Percentiles rank a stretch among this genome's conserved stretches.
Evolutionary conservation across 306 rosid species (phyloP).

Genomic region (Castanea mollissima): DNA sequence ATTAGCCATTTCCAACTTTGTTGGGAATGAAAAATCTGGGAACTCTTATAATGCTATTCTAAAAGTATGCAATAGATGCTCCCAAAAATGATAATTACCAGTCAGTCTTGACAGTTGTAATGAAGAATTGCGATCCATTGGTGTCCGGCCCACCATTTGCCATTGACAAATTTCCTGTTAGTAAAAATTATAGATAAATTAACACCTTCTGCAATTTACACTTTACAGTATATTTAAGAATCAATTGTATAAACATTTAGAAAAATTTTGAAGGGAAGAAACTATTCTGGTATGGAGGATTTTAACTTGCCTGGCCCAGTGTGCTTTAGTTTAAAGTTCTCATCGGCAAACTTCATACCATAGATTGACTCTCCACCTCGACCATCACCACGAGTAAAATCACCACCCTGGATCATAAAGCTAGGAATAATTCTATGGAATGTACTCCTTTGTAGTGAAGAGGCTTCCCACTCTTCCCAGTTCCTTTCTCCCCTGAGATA

Average conservation of each 20-base stretch:
- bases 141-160: conserved; percentile 89
- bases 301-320: conserved; percentile 63
- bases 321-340: conserved; percentile 77
- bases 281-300: background rate
- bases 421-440: conserved; percentile 83
- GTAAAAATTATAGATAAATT: background rate
- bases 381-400: conserved; percentile 81
- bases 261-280: conserved; percentile 1
- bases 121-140: conserved; percentile 92
- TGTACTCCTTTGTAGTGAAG: conserved; percentile 71
- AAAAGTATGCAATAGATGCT: background rate
- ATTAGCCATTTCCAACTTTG: background rate
- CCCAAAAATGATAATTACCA: conserved; percentile 48
- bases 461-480: conserved; percentile 54
- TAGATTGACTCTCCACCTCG: conserved; percentile 87
- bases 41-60: background rate
- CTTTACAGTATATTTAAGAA: background rate
- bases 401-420: conserved; percentile 92
- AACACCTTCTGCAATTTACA: background rate
- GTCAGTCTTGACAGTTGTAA: conserved; percentile 73
- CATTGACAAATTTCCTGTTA: conserved; percentile 76
- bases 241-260: background rate
- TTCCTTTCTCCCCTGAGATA: conserved; percentile 82
- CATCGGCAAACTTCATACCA: conserved; percentile 72
- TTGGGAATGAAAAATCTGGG: background rate